These are phyloP conservation scores for Alternaria angustiovoidea DNA, from an alignment of 2,329 filamentous ascomycete species.

Conservation along the genomic window DNA sequence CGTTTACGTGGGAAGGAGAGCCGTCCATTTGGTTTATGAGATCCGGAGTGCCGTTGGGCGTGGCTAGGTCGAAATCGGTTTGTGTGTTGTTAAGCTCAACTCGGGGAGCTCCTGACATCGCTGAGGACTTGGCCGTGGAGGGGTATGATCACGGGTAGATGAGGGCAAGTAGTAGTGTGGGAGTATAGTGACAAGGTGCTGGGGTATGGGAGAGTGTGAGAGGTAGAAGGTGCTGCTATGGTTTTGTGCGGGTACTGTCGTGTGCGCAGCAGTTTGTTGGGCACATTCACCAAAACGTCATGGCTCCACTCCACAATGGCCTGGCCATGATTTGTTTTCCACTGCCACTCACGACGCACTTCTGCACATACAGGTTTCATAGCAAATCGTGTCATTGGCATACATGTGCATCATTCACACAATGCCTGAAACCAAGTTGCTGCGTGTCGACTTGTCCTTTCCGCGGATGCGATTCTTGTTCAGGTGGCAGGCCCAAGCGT, in stretches of 20 bases:
- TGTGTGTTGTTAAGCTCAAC: conserved; percentile 40
- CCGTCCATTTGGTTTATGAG: conserved; percentile 27
- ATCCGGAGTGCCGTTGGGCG: conserved; percentile 32
- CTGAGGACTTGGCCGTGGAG: conserved; percentile 1
- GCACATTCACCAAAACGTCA: conserved; percentile 19
- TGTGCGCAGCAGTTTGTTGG: conserved; percentile 25
- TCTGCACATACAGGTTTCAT: conserved; percentile 22
- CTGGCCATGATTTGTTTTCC: conserved; percentile 18
- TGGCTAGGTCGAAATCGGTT: conserved; percentile 38
- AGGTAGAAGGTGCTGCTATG: conserved; percentile 4
- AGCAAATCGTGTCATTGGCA: conserved; percentile 22
- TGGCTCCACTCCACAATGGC: conserved; percentile 12
- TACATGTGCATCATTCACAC: conserved; percentile 2
- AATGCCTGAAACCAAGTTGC: not conserved
- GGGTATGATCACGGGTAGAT: conserved; percentile 8
- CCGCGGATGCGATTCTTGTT: not conserved
- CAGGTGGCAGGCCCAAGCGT: conserved; percentile 8
- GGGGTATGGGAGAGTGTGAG: conserved; percentile 7
- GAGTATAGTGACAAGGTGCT: not conserved
- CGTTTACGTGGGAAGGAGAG: conserved; percentile 28
- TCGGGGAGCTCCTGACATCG: conserved; percentile 45
- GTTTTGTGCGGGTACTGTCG: conserved; percentile 24
- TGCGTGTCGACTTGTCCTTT: conserved; percentile 4
- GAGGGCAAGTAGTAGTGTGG: not conserved
- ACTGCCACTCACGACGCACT: conserved; percentile 12